Percentiles rank a stretch among this genome's conserved stretches.
These are phyloP conservation scores for Kodamaea neixiangensis DNA, from an alignment of 805 yeast genomes.

Conservation along the genomic window DNA sequence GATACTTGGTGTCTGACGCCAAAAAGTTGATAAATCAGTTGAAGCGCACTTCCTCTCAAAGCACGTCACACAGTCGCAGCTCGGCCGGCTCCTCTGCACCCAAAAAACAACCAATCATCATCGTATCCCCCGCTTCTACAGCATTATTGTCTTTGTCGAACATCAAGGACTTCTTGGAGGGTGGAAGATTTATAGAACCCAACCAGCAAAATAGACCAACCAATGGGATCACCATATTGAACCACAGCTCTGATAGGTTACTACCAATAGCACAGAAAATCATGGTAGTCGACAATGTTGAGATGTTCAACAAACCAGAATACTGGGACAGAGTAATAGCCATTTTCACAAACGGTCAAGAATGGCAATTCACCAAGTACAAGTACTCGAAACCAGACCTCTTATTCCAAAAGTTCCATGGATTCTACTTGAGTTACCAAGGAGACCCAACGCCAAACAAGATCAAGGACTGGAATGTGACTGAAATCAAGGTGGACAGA, in stretches of 20 bases:
- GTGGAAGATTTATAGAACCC: conserved; percentile 67
- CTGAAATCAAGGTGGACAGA: conserved; percentile 74
- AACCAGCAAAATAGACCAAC: conserved; percentile 33
- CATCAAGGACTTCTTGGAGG: conserved; percentile 55
- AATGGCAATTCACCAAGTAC: conserved; percentile 93
- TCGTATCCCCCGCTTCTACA: conserved; percentile 48
- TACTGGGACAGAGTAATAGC: conserved; percentile 98
- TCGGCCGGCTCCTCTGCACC: conserved; percentile 35
- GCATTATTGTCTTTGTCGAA: conserved; percentile 42
- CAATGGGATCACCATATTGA: conserved; percentile 48
- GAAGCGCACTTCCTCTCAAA: conserved; percentile 65
- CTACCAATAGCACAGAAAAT: conserved; percentile 57
- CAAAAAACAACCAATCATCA: conserved; percentile 44
- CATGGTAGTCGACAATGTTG: conserved; percentile 85
- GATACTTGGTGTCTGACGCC: conserved; percentile 69
- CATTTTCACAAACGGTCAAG: conserved; percentile 93
- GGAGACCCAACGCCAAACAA: conserved; percentile 79
- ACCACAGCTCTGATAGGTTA: conserved; percentile 57
- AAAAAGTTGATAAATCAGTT: conserved; percentile 54
- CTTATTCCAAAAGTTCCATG: conserved; percentile 81
- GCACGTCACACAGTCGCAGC: conserved; percentile 62
- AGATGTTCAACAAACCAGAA: conserved; percentile 82
- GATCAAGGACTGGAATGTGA: conserved; percentile 87
- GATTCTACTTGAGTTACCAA: conserved; percentile 73
- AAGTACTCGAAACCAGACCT: conserved; percentile 78